Base-by-base conservation (phyloP, 768 basidiomycete species). In the Kwoniella europaea region DNA sequence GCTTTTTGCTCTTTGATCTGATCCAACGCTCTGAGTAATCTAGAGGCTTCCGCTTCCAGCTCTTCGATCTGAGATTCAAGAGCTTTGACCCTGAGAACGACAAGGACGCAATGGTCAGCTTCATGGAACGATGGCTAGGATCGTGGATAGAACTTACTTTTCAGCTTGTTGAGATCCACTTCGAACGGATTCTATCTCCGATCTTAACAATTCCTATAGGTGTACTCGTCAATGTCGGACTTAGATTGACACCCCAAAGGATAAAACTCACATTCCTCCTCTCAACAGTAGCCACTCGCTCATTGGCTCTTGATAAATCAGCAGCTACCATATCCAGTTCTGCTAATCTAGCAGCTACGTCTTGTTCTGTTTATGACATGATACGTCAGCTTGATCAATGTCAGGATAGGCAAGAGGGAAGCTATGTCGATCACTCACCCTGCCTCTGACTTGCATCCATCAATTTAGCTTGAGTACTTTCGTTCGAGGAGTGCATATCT, bases 251-350 rank as follows among this genome's bases (percentile, higher is more conserved):
- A 44, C 15, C 44, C 2, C 16, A 10, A 35, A 57, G 41, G 54
- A 50, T 59, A 55, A 9, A 15, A 59, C 88, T 67, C 74, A 94
- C 93, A 85, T 99, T 98, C 62, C 97, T 88, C 72, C 94, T 88
- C 84, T 98, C 96, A 46, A 98, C 91, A 2, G 91, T 90, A 0
- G 92, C 93, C 2, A 98, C 92, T 18, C 96, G 90, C 77, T 90
- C 92, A 78, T 95, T 98, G n/a, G 97, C 94, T 18, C 94, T 88
- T 76, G 95, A 93, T 53, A 98, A 86, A 85, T 99, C 97, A 13
- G 91, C 92, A 27, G 92, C 91, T 76, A 98, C 89, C 90, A 98
- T 92, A 79, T 99, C 97, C 67, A 96, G 88, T 81, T 99, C 96
- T 0, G 92, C 91, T 22, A 98, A 88, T 74, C 94, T 92, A 1